phyloP scores from a whole-genome alignment of 2,329 filamentous ascomycete genomes.

The Fusarium hainanense region DNA sequence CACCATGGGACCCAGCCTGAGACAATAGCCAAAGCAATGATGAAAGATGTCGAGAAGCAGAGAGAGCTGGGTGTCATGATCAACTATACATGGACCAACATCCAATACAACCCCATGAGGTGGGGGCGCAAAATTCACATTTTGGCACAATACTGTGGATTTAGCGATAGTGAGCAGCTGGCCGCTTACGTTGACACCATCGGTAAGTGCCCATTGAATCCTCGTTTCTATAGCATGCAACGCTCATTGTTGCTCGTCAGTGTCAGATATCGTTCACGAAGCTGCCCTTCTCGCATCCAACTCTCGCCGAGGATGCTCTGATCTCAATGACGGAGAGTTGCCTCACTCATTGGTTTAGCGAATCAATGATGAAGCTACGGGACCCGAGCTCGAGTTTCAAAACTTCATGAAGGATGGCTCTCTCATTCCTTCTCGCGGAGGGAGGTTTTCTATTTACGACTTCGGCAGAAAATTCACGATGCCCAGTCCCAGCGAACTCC shows the following conservation, averaged over 20 bases:
- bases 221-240: no score
- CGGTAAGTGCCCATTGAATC: neutral
- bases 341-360: neutral
- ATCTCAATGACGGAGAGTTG: accelerated
- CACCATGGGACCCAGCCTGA: no score
- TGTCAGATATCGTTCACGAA: neutral
- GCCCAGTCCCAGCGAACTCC: no score
- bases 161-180: neutral
- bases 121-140: no score
- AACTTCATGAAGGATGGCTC: accelerated
- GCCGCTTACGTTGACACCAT: neutral
- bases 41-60: no score
- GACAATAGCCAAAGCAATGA: no score
- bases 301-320: no score
- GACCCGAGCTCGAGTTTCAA: neutral
- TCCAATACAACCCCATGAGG: no score
- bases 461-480: no score
- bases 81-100: neutral
- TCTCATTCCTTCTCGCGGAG: no score
- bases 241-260: no score
- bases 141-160: neutral
- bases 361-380: neutral
- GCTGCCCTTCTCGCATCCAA: neutral
- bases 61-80: neutral
- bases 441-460: no score